phyloP scores from a whole-genome alignment of 1,139 yeast species.

The Yamadazyma sp. region DNA sequence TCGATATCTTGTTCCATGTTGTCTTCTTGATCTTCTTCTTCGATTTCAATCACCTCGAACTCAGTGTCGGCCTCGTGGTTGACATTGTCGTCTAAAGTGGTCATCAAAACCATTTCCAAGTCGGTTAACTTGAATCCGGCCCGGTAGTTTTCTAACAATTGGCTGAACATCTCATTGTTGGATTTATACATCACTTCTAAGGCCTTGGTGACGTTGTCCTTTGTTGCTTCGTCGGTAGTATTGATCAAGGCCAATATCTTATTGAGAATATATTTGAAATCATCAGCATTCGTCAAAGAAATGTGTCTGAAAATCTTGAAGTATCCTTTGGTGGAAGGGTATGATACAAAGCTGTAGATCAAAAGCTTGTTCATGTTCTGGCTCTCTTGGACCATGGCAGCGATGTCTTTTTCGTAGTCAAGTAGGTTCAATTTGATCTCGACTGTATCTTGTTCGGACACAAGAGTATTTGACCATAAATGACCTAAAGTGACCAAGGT shows the following conservation, averaged over 20 bases:
- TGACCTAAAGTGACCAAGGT: constrained; percentile 44
- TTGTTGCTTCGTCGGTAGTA: constrained; percentile 20
- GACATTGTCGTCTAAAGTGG: constrained; percentile 44
- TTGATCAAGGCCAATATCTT: constrained; percentile 24
- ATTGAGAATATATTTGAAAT: constrained; percentile 22
- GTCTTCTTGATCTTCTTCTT: constrained; percentile 8
- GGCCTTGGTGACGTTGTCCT: constrained; percentile 35
- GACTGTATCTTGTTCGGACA: constrained; percentile 13
- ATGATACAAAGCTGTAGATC: constrained; percentile 26
- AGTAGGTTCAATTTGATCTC: constrained; percentile 10
- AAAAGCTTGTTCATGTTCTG: constrained; percentile 34
- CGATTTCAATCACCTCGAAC: constrained; percentile 16
- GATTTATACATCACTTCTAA: constrained; percentile 45
- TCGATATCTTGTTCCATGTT: constrained; percentile 7
- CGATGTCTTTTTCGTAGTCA: constrained; percentile 12
- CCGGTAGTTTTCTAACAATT: constrained; percentile 34
- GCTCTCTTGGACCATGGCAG: constrained; percentile 20
- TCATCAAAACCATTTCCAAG: constrained; percentile 69
- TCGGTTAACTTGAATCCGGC: constrained; percentile 42
- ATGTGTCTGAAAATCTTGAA: constrained; percentile 24
- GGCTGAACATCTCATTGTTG: constrained; percentile 40
- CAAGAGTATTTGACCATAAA: constrained; percentile 36
- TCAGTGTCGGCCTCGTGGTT: constrained; percentile 20
- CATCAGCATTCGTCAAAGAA: constrained; percentile 18
- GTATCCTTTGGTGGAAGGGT: constrained; percentile 16